These are phyloP conservation scores for Neoscytalidium dimidiatum DNA, from an alignment of 2,329 filamentous ascomycete species.

Conservation along the genomic window DNA sequence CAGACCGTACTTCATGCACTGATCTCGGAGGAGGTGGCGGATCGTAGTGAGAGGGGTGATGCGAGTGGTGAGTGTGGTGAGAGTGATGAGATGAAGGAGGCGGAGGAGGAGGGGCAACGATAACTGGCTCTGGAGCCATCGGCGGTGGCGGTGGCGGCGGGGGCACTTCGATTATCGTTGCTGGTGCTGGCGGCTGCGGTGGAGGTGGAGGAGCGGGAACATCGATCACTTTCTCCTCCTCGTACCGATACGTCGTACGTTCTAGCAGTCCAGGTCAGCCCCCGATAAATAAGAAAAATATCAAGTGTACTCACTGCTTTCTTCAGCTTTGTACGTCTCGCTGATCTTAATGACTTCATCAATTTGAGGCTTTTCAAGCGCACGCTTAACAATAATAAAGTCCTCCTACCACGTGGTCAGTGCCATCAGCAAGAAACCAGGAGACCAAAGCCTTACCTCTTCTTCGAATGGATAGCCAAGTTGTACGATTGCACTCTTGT, in stretches of 20 bases:
- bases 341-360: conserved; percentile 84
- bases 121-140: conserved; percentile 11
- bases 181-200: conserved; percentile 1
- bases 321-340: conserved; percentile 64
- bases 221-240: conserved; percentile 12
- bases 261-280: conserved; percentile 33
- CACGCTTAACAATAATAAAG: conserved; percentile 78
- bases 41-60: conserved; percentile 16
- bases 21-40: conserved; percentile 27
- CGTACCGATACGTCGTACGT: conserved; percentile 16
- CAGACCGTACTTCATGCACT: not conserved
- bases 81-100: conserved; percentile 11
- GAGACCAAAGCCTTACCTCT: conserved; percentile 60
- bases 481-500: conserved; percentile 77
- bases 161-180: conserved; percentile 22
- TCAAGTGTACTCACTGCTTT: conserved; percentile 37
- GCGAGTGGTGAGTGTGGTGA: conserved; percentile 9
- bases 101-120: conserved; percentile 32
- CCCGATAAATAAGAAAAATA: conserved; percentile 20
- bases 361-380: conserved; percentile 86
- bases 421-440: not conserved
- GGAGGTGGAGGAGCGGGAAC: conserved; percentile 20
- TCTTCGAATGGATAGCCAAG: conserved; percentile 84
- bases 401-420: conserved; percentile 63
- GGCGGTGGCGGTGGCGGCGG: conserved; percentile 20